These are phyloP conservation scores for Epichloe gansuensis DNA, from an alignment of 2,329 filamentous ascomycete genomes.

Conservation along the genomic window DNA sequence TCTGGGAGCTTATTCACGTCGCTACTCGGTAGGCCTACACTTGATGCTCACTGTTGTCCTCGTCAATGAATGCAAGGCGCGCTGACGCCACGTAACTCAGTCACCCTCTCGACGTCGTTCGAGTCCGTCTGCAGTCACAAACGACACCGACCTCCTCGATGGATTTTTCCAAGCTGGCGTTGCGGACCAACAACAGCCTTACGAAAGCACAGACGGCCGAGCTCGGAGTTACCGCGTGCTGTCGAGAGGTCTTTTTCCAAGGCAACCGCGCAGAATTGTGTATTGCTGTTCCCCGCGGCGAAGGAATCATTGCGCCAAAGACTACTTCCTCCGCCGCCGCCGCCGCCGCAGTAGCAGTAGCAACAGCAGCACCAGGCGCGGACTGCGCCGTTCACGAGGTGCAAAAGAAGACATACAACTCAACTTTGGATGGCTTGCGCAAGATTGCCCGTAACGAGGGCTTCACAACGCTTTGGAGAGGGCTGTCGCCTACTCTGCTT, in stretches of 20 bases:
- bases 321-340: conserved; percentile 32
- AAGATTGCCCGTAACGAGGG: conserved; percentile 96
- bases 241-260: conserved; percentile 93
- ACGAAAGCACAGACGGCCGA: conserved; percentile 63
- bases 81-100: conserved; percentile 29
- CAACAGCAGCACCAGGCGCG: conserved; percentile 16
- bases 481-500: conserved; percentile 80
- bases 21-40: conserved; percentile 55
- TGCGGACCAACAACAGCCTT: conserved; percentile 43
- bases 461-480: conserved; percentile 75
- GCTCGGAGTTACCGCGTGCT: conserved; percentile 87
- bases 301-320: conserved; percentile 24
- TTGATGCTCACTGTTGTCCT: background rate
- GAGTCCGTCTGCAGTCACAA: conserved; percentile 87
- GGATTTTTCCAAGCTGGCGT: conserved; percentile 42
- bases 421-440: conserved; percentile 79
- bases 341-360: conserved; percentile 21
- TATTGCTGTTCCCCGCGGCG: conserved; percentile 52
- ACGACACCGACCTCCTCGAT: conserved; percentile 35
- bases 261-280: conserved; percentile 76
- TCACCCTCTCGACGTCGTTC: conserved; percentile 92
- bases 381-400: conserved; percentile 83
- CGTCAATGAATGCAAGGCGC: background rate
- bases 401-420: conserved; percentile 72
- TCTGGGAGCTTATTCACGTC: conserved; percentile 84